A percentile compares a stretch with the other conserved stretches of the same genome.
Evolutionary conservation across 2,329 filamentous ascomycete genomes (phyloP).

Genomic region (Calcarisporium arbuscula): DNA sequence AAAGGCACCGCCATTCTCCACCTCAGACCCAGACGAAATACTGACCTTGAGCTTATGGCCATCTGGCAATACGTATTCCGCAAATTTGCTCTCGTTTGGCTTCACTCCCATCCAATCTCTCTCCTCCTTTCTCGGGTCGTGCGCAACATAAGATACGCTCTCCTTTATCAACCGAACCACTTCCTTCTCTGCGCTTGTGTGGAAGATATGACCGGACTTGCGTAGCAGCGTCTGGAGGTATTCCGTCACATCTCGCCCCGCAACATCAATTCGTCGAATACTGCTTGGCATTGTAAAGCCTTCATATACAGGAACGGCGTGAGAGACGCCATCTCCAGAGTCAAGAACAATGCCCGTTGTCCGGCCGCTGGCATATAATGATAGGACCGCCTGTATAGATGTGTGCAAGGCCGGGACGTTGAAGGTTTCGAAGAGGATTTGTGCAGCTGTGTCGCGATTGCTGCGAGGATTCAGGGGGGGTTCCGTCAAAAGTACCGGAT

Average conservation of each 20-base stretch:
- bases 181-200: slow-evolving; percentile 98
- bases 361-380: slow-evolving; percentile 89
- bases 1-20: too few relatives aligned
- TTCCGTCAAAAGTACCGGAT: slow-evolving; percentile 93
- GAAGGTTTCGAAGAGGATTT: slow-evolving; percentile 98
- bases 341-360: slow-evolving; percentile 96
- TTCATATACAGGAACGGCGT: slow-evolving; percentile 95
- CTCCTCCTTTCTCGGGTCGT: slow-evolving; percentile 88
- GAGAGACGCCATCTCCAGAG: slow-evolving; percentile 91
- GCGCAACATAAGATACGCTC: slow-evolving; percentile 82
- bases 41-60: slow-evolving; percentile 84
- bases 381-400: slow-evolving; percentile 94
- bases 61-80: slow-evolving; percentile 87
- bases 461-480: slow-evolving; percentile 90
- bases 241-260: slow-evolving; percentile 92
- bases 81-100: slow-evolving; percentile 67
- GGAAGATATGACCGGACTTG: slow-evolving; percentile 90
- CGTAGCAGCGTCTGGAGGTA: slow-evolving; percentile 84
- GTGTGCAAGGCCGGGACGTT: slow-evolving; percentile 96
- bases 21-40: too few relatives aligned
- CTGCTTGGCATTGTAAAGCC: slow-evolving; percentile 95
- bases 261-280: slow-evolving; percentile 92
- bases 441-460: slow-evolving; percentile 92
- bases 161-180: slow-evolving; percentile 98
- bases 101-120: slow-evolving; percentile 88